These are phyloP conservation scores for Juglanconis juglandina DNA, from an alignment of 2,329 filamentous ascomycete genomes.

Conservation along the genomic window DNA sequence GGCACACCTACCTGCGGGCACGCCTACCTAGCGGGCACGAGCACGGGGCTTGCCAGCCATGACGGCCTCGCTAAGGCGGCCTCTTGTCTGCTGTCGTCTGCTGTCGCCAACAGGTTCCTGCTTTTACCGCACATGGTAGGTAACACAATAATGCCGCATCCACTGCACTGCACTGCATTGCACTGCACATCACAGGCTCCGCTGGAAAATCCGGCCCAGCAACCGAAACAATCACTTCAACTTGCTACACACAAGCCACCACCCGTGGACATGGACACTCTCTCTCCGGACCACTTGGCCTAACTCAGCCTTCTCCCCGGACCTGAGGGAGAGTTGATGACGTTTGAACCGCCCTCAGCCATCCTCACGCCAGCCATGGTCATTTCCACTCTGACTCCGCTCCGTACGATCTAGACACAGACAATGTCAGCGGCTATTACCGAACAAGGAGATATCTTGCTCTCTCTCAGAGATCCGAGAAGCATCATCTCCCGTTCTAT, in stretches of 20 bases:
- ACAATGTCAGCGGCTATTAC: too few relatives aligned
- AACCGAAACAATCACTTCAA: not conserved
- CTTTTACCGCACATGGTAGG: not conserved
- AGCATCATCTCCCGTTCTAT: too few relatives aligned
- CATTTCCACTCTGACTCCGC: not conserved
- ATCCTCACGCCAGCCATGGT: conserved; percentile 4
- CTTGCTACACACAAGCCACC: not conserved
- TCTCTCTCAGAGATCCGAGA: too few relatives aligned
- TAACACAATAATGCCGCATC: too few relatives aligned
- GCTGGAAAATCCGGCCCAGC: too few relatives aligned
- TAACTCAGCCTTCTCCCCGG: conserved; percentile 7
- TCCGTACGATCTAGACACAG: not conserved
- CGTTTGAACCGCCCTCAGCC: conserved; percentile 8
- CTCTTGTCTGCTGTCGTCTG: not conserved
- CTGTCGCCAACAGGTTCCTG: not conserved
- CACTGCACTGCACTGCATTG: not conserved
- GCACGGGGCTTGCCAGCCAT: not conserved
- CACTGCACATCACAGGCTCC: not conserved
- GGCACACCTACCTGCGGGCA: too few relatives aligned
- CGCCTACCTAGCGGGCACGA: not conserved
- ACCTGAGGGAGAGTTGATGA: conserved; percentile 4
- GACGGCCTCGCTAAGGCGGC: conserved; percentile 12
- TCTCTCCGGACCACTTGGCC: not conserved
- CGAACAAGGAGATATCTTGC: too few relatives aligned
- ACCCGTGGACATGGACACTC: too few relatives aligned